Evolutionary conservation across 768 basidiomycete genomes (phyloP).

Genomic region (Mycena rebaudengoi): DNA sequence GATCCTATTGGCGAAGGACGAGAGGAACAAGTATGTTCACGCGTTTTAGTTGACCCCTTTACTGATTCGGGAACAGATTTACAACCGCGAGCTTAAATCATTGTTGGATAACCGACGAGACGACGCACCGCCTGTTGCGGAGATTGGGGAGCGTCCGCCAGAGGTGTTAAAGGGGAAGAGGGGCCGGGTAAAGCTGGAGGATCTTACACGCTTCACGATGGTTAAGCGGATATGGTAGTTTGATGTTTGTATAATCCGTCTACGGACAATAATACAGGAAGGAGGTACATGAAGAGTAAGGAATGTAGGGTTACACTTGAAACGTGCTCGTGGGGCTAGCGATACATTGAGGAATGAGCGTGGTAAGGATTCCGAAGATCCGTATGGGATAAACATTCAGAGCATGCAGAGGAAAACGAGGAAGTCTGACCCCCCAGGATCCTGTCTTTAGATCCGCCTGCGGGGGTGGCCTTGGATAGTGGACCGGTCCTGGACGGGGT

Average conservation of each 20-base stretch:
- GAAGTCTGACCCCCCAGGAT: no score
- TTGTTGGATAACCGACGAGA: conserved; percentile 75
- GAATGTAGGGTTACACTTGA: conserved; percentile 17
- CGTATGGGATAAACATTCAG: no score
- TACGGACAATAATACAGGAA: neutral
- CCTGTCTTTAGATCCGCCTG: neutral
- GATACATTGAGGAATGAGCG: neutral
- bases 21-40: conserved; percentile 75
- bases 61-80: conserved; percentile 55
- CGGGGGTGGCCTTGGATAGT: neutral
- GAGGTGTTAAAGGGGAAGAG: conserved; percentile 53
- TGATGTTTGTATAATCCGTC: neutral
- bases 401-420: no score
- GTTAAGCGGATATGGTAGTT: conserved; percentile 85
- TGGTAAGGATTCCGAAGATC: neutral
- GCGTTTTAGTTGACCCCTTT: neutral
- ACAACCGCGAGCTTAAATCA: conserved; percentile 82
- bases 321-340: neutral
- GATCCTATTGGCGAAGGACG: conserved; percentile 90
- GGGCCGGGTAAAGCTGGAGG: conserved; percentile 79
- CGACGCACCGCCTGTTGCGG: conserved; percentile 69
- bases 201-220: conserved; percentile 95
- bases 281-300: neutral
- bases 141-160: conserved; percentile 74
- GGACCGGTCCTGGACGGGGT: conserved; percentile 3